Percentiles rank a stretch among this genome's conserved stretches.
phyloP scores from a whole-genome alignment of 768 basidiomycete species.

The Collybiopsis luxurians region DNA sequence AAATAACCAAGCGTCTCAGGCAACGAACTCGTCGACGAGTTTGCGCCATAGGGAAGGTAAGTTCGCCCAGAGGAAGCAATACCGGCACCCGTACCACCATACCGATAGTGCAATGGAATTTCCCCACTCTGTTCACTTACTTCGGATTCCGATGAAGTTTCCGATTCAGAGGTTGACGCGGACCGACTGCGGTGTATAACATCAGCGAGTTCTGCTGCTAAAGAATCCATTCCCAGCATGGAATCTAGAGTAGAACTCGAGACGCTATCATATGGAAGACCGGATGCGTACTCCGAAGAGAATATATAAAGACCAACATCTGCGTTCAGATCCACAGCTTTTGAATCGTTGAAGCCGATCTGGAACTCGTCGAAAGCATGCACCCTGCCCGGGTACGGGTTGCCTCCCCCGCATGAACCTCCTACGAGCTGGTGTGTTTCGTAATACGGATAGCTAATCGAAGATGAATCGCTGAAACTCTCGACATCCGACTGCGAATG shows the following conservation, averaged over 20 bases:
- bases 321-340: neutral
- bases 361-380: neutral
- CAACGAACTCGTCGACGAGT: neutral
- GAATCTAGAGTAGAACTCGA: neutral
- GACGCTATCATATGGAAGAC: neutral
- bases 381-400: neutral
- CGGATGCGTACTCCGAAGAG: neutral
- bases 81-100: neutral
- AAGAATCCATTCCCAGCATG: neutral
- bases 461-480: neutral
- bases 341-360: neutral
- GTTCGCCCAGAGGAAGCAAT: neutral
- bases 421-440: neutral
- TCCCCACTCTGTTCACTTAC: neutral
- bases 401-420: neutral
- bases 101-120: neutral
- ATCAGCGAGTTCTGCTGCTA: neutral
- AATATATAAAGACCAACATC: neutral
- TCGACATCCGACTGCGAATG: too few species aligned
- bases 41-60: neutral
- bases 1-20: neutral
- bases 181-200: constrained; percentile 1
- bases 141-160: constrained; percentile 4
- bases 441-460: neutral
- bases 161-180: neutral